Percentiles rank a stretch among this genome's conserved stretches.
phyloP scores from a whole-genome alignment of 1,139 yeast species.

The Saccharomyces hybrid region DNA sequence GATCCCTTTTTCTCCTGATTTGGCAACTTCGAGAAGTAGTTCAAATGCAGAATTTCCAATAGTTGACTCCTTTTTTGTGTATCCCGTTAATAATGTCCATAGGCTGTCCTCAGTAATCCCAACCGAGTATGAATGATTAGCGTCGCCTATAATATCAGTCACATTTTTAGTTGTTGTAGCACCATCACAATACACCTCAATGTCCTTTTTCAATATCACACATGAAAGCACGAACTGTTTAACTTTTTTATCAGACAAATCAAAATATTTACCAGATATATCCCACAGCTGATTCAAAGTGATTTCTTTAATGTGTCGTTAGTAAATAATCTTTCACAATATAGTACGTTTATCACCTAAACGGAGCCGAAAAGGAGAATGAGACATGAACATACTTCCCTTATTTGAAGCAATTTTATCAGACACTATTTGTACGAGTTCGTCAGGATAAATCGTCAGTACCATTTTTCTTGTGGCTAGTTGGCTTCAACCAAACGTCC shows the following conservation, averaged over 20 bases:
- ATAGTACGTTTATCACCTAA: background rate
- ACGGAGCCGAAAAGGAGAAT: background rate
- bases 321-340: slow-evolving; percentile 4
- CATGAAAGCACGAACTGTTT: slow-evolving; percentile 19
- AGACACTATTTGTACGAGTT: slow-evolving; percentile 20
- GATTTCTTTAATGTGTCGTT: slow-evolving; percentile 12
- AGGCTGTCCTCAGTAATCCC: slow-evolving; percentile 36
- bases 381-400: slow-evolving; percentile 20
- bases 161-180: slow-evolving; percentile 9
- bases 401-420: slow-evolving; percentile 29
- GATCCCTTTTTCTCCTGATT: slow-evolving; percentile 48
- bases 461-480: background rate
- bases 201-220: slow-evolving; percentile 13
- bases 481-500: background rate
- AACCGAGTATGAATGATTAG: slow-evolving; percentile 12
- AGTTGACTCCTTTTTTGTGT: slow-evolving; percentile 35
- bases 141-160: slow-evolving; percentile 6
- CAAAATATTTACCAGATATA: slow-evolving; percentile 12
- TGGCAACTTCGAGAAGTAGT: slow-evolving; percentile 44
- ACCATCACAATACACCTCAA: slow-evolving; percentile 8
- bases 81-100: slow-evolving; percentile 39
- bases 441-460: slow-evolving; percentile 23
- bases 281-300: slow-evolving; percentile 19
- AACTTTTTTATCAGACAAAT: slow-evolving; percentile 16
- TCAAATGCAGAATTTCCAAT: slow-evolving; percentile 40